Conservation (phyloP, 139 green algal genomes). For the Gonium pectorale region DNA sequence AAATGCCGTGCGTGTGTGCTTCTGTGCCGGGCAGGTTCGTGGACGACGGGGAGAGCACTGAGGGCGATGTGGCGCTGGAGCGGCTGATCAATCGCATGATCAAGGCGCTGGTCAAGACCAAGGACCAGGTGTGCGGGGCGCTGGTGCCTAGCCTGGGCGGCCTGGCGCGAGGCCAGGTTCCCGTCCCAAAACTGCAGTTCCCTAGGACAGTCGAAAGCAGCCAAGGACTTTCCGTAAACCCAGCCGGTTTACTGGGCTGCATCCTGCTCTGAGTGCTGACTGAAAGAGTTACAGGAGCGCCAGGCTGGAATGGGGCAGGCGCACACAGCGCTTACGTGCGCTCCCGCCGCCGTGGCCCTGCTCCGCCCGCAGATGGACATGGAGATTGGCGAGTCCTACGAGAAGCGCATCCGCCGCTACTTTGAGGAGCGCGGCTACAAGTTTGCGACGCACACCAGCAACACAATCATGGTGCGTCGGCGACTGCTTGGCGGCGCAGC, state of each 20-base stretch:
- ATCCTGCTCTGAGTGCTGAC: too few species aligned
- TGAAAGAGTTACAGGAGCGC: too few species aligned
- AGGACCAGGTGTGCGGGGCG: slow-evolving; percentile 2
- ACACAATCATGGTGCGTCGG: slow-evolving; percentile 38
- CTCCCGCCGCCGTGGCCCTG: too few species aligned
- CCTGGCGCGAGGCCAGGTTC: too few species aligned
- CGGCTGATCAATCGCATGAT: slow-evolving; percentile 42
- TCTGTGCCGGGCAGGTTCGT: slow-evolving; percentile 26
- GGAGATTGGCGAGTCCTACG: slow-evolving; percentile 16
- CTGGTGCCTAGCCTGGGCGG: too few species aligned
- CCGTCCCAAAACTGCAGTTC: too few species aligned
- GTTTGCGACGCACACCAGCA: slow-evolving; percentile 23
- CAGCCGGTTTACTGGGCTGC: too few species aligned
- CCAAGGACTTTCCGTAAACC: too few species aligned
- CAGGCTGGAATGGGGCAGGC: too few species aligned
- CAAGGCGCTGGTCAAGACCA: slow-evolving; percentile 35
- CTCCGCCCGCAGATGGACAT: background rate
- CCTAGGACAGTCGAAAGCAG: too few species aligned
- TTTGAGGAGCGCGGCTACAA: slow-evolving; percentile 44
- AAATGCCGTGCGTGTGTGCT: too few species aligned
- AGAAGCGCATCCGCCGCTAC: slow-evolving; percentile 21
- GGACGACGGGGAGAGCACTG: slow-evolving; percentile 12
- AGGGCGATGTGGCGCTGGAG: slow-evolving; percentile 41
- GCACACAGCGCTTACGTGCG: too few species aligned
- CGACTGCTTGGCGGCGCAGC: background rate